These are phyloP conservation scores for Avena insularis DNA, from an alignment of 176 grass and related monocot species.

Conservation along the genomic window DNA sequence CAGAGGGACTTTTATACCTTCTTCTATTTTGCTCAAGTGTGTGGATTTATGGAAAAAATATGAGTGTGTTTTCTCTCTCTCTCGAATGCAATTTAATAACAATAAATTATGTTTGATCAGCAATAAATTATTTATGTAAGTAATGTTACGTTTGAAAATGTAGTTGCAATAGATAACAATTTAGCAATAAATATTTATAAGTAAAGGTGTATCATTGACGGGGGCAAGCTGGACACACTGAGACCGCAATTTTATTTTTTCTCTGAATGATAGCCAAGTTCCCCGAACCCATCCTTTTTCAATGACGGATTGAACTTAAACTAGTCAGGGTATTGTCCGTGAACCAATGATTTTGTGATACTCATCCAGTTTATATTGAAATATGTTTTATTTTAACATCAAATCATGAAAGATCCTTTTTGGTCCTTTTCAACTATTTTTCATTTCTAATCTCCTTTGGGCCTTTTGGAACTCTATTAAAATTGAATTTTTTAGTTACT, in stretches of 20 bases:
- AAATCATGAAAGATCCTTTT: not conserved
- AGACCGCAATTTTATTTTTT: not conserved
- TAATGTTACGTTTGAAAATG: conserved; percentile 19
- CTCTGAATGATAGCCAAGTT: not conserved
- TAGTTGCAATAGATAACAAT: not conserved
- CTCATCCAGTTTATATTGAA: not conserved
- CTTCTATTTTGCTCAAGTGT: not conserved
- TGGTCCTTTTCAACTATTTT: not conserved
- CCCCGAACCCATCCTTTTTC: not conserved
- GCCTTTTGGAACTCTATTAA: not conserved
- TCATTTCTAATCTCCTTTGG: not conserved
- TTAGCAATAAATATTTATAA: not conserved
- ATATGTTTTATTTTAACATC: not conserved
- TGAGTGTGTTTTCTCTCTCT: not conserved
- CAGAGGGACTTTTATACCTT: not conserved
- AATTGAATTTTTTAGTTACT: not conserved
- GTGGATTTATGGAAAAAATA: conserved; percentile 3
- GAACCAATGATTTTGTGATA: not conserved
- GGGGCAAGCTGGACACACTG: not conserved
- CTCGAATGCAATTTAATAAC: conserved; percentile 1
- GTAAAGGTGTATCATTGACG: not conserved
- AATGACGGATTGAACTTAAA: not conserved
- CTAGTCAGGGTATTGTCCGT: not conserved
- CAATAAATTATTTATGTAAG: conserved; percentile 2
- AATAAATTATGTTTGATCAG: not conserved